Evolutionary conservation across 2,329 filamentous ascomycete species (phyloP), one percentile per base, ranked within the genome.

Genomic region (Trichoderma endophyticum): DNA sequence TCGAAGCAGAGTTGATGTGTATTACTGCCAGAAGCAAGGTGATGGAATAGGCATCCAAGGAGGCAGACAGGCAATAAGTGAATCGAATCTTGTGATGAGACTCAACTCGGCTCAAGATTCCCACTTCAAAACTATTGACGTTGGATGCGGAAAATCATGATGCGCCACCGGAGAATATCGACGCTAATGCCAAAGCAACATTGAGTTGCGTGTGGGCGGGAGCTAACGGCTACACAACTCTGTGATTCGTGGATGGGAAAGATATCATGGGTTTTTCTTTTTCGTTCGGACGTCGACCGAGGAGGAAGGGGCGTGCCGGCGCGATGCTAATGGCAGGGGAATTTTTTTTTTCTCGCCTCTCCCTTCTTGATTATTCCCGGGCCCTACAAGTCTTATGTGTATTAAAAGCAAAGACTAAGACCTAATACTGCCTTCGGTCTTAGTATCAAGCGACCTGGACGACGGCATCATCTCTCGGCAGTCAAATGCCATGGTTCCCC

Each of bases 271-370:
- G 24, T 32, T 34, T 56, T 63, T 54, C 61, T n/a, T 30, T 36
- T 57, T 71, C 60, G 34, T 51, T 72, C 71, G 71, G 71, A 71
- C 71, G 60, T 70, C 71, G 71, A 72, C 71, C 71, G 71, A 72
- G 71, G 51, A 43, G 66, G 71, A 43, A 64, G 43, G 60, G 59
- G 66, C 34, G 60, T 56, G 59, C 66, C 57, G 59, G 70, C 56
- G 32, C 24, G 67, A 61, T 70, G 21, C 67, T 70, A 70, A 70
- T 28, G n/a, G 56, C 67, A 61, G 30, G 57, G 67, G 28, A 54
- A 54, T 48, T 30, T 65, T n/a, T 21, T 21, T 32, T 54, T 26
- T 62, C 30, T 24, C 24, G 21, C 48, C 36, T 66, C 48, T 51
- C 51, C 69, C 51, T 60, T 43, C 34, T 39, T 70, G 67, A 34